phyloP scores from a whole-genome alignment of 2,329 filamentous ascomycete genomes.

The Colletotrichum lupini region DNA sequence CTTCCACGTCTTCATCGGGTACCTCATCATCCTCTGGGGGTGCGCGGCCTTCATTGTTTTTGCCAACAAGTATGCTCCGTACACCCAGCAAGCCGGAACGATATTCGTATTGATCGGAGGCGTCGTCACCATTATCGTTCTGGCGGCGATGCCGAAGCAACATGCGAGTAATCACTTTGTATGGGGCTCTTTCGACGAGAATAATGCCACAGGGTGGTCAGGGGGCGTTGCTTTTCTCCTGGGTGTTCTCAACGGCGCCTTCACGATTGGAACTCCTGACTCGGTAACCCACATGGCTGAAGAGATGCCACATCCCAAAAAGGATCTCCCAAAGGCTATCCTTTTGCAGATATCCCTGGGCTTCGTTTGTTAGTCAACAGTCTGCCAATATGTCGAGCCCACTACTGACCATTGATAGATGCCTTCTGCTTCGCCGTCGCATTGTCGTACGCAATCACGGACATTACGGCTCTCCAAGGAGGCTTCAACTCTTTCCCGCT shows the following conservation, averaged over 20 bases:
- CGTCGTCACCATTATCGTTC: constrained; percentile 64
- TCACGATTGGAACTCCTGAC: constrained; percentile 74
- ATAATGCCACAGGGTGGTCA: constrained; percentile 63
- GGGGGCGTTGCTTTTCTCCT: constrained; percentile 73
- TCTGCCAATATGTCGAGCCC: constrained; percentile 48
- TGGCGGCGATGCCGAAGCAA: constrained; percentile 60
- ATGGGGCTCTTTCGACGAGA: constrained; percentile 60
- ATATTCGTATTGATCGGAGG: constrained; percentile 66
- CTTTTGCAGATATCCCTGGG: constrained; percentile 59
- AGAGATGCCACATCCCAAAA: constrained; percentile 61
- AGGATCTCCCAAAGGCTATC: constrained; percentile 62
- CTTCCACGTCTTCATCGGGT: constrained; percentile 71
- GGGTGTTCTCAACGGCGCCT: constrained; percentile 75
- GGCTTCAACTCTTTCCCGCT: constrained; percentile 68
- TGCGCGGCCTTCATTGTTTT: constrained; percentile 64
- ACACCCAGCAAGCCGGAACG: constrained; percentile 63
- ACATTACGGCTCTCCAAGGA: constrained; percentile 62
- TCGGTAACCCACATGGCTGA: constrained; percentile 71
- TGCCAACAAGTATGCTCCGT: constrained; percentile 65
- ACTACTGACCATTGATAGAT: constrained; percentile 58
- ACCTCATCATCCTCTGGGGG: constrained; percentile 65
- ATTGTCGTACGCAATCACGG: constrained; percentile 65
- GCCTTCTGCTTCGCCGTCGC: constrained; percentile 63
- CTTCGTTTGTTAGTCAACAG: constrained; percentile 53
- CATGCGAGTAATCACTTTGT: constrained; percentile 64